Evolutionary conservation across 202 grass and related monocot species (phyloP).

Genomic region (Sporobolus alterniflorus): DNA sequence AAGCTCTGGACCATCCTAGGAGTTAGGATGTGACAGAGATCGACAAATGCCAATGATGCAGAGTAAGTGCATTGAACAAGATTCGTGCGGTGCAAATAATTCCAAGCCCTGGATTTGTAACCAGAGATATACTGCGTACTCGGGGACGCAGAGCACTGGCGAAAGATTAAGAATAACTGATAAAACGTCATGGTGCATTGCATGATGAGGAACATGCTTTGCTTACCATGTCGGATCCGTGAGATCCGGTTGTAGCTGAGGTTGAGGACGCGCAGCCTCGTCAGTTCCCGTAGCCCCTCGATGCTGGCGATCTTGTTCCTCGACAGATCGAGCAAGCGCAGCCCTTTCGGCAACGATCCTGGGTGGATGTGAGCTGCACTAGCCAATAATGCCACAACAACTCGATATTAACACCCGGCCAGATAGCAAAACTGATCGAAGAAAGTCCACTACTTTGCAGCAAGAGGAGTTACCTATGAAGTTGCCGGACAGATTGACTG

Average conservation of each 20-base stretch:
- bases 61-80: constrained; percentile 15
- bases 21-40: constrained; percentile 17
- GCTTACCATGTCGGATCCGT: constrained; percentile 77
- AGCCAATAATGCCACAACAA: neutral
- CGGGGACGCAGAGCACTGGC: neutral
- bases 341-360: constrained; percentile 73
- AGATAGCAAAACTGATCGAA: neutral
- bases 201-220: constrained; percentile 9
- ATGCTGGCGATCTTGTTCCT: constrained; percentile 81
- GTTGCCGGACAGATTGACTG: constrained; percentile 90
- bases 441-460: too few species aligned
- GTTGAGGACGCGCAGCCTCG: constrained; percentile 80
- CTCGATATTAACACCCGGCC: neutral
- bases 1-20: constrained; percentile 31
- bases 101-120: neutral
- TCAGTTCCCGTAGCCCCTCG: constrained; percentile 85
- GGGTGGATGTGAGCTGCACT: constrained; percentile 69
- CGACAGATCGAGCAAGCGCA: constrained; percentile 83
- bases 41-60: constrained; percentile 14
- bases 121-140: neutral
- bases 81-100: neutral
- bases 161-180: neutral
- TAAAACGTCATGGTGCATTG: neutral
- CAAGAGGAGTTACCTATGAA: constrained; percentile 61
- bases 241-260: constrained; percentile 95